Evolutionary conservation across 2,329 filamentous ascomycete species (phyloP), one percentile per base, ranked within the genome.

Genomic region (Verticillium zaregamsianum): DNA sequence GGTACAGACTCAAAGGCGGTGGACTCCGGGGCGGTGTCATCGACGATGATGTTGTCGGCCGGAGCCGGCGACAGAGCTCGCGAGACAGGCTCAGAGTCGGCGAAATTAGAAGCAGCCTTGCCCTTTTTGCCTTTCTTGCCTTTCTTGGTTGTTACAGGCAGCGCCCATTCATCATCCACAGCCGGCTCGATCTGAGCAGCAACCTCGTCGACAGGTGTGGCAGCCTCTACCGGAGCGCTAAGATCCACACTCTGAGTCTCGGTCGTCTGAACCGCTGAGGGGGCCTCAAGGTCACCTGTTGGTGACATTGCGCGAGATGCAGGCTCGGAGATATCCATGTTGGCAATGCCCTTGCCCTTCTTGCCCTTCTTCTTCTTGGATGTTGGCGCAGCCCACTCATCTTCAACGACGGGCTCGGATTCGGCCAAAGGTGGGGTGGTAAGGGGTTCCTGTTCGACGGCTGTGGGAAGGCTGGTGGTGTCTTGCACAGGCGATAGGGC

Each of bases 351-450:
- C 25, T 58, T 58, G 25, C 57, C 57, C 58, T 59, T 59, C 58
- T 59, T 59, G 5, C 58, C 58, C 56, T 58, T 58, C 70, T 74
- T 77, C 71, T 72, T 76, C 69, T 62, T 66, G 59, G 54, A 31
- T 32, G 54, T 33, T 14, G 54, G 54, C 54, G 45, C 35, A 3
- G 56, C 40, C 64, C 63, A 66, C 40, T 63, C 61, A 37, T 63
- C 61, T 12, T 63, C 58, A 7, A 17, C 58, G 20, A 56, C n/a
- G 25, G 37, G 40, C 32, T 39, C 57, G n/a, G 59, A 40, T 20
- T 63, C n/a, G 33, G 12, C n/a, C 7, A 25, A 31, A 5, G 39
- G 25, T 23, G 54, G 39, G 4, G n/a, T 6, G 15, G 20, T 32
- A 23, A 28, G 32, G 20, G n/a, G 17, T 2, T n/a, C 33, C 6